Percentiles rank a stretch among this genome's conserved stretches.
These are phyloP conservation scores for Dryas drummondii DNA, from an alignment of 306 rosid genomes.

Conservation along the genomic window DNA sequence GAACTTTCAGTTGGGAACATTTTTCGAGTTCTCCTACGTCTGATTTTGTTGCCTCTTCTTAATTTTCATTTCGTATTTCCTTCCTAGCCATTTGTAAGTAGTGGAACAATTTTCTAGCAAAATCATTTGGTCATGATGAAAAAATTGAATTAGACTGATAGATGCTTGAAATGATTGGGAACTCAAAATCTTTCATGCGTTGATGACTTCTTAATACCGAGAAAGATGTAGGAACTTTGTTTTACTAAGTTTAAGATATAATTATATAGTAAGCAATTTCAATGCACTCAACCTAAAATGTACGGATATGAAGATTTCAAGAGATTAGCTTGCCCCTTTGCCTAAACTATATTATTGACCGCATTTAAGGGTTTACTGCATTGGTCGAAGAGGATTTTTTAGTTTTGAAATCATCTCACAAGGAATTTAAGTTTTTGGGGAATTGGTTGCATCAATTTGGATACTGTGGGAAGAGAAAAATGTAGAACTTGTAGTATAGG, in stretches of 20 bases:
- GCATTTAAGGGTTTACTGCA: not conserved
- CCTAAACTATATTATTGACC: not conserved
- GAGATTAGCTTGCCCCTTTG: not conserved
- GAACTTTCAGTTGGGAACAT: not conserved
- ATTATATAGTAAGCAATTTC: not conserved
- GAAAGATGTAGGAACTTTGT: not conserved
- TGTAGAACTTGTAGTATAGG: not conserved
- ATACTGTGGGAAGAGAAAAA: not conserved
- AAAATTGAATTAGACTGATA: not conserved
- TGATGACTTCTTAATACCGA: not conserved
- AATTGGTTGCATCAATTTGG: not conserved
- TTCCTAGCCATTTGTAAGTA: not conserved
- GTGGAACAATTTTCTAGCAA: not conserved
- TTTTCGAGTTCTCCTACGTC: not conserved
- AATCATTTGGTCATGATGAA: not conserved
- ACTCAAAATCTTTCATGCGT: not conserved
- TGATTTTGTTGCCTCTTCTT: not conserved
- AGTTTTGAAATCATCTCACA: not conserved
- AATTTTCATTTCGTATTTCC: not conserved
- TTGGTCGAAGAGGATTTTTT: not conserved
- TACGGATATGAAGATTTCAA: not conserved
- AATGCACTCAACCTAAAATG: not conserved
- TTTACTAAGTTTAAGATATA: not conserved
- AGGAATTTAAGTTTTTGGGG: not conserved
- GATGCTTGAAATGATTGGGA: not conserved